Conservation (phyloP, 768 basidiomycete species). For the Trametes cubensis region DNA sequence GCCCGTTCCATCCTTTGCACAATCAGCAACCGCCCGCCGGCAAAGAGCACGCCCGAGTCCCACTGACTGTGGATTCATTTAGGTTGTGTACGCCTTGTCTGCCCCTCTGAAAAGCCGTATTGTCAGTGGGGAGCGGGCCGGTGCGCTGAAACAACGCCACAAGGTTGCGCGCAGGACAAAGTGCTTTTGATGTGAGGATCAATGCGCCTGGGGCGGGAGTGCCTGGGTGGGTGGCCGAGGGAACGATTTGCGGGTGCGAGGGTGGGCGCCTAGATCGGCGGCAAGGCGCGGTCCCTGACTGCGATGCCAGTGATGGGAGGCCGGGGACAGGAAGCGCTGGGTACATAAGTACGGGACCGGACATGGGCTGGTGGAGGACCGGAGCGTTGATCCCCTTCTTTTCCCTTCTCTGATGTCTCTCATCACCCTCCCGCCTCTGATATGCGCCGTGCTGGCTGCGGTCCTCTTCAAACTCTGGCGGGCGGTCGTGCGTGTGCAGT, state of each 20-base stretch:
- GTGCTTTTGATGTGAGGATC: too few species aligned
- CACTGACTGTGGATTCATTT: too few species aligned
- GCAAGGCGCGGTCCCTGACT: slow-evolving; percentile 7
- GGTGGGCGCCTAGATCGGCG: neutral
- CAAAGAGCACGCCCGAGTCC: too few species aligned
- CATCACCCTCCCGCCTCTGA: slow-evolving; percentile 2
- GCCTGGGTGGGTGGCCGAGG: too few species aligned
- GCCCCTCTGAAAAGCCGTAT: too few species aligned
- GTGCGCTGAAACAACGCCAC: too few species aligned
- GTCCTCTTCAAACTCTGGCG: slow-evolving; percentile 8
- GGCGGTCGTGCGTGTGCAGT: neutral
- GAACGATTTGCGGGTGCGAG: neutral
- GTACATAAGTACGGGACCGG: slow-evolving; percentile 2
- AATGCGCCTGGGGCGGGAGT: too few species aligned
- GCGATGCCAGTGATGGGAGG: slow-evolving; percentile 1
- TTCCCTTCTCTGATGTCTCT: slow-evolving; percentile 11
- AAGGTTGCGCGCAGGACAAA: too few species aligned
- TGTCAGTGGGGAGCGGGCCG: too few species aligned
- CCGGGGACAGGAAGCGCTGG: neutral
- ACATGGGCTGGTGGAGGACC: neutral
- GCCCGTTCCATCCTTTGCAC: too few species aligned
- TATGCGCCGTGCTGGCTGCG: slow-evolving; percentile 11
- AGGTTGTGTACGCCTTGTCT: too few species aligned
- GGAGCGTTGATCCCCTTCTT: slow-evolving; percentile 11
- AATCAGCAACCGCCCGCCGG: too few species aligned